phyloP scores from a whole-genome alignment of 768 basidiomycete species.

The Kondoa subrosea region DNA sequence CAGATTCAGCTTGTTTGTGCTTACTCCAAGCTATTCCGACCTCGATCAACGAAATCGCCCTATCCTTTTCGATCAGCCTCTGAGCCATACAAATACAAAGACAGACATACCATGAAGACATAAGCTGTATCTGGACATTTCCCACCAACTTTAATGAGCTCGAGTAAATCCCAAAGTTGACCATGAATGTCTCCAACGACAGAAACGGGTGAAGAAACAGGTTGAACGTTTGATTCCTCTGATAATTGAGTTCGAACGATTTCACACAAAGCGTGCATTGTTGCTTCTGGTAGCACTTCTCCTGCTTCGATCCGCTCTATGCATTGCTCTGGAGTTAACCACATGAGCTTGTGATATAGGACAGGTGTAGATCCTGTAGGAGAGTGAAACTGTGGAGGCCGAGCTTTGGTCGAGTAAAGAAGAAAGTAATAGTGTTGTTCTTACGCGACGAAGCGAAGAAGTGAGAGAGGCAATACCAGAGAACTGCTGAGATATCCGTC shows the following conservation, averaged over 20 bases:
- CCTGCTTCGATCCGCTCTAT: constrained; percentile 14
- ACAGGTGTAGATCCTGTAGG: no score
- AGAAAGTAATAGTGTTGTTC: no score
- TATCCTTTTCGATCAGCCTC: constrained; percentile 27
- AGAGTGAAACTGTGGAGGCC: no score
- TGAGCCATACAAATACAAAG: not conserved
- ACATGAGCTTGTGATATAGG: no score
- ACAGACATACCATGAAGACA: constrained; percentile 17
- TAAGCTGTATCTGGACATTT: constrained; percentile 26
- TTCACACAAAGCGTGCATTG: constrained; percentile 15
- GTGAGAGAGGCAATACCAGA: no score
- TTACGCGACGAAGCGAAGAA: no score
- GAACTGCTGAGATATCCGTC: no score
- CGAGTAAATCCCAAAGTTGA: constrained; percentile 89
- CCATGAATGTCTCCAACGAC: constrained; percentile 78
- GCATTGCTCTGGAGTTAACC: constrained; percentile 12
- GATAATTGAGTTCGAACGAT: constrained; percentile 15
- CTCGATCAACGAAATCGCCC: constrained; percentile 97
- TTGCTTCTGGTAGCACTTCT: constrained; percentile 12
- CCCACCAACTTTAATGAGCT: constrained; percentile 40
- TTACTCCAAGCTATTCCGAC: constrained; percentile 78
- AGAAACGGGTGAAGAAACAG: constrained; percentile 87
- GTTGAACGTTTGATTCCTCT: constrained; percentile 93
- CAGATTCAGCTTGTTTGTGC: not conserved
- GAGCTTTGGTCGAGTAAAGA: no score